Percentiles rank a stretch among this genome's conserved stretches.
phyloP scores from a whole-genome alignment of 2,329 filamentous ascomycete species.

The Fusarium sororula region DNA sequence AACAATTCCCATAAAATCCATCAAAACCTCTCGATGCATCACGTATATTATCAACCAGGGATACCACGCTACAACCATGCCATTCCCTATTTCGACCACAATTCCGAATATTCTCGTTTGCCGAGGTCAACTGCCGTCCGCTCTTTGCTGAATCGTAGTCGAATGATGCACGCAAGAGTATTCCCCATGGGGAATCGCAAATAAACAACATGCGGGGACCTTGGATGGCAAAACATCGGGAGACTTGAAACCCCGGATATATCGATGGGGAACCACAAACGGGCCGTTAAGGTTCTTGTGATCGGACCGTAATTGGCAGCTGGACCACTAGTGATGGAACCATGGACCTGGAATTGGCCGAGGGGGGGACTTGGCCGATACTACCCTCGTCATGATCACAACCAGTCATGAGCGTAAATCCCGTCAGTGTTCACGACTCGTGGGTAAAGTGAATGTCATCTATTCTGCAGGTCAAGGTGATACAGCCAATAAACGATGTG shows the following conservation, averaged over 20 bases:
- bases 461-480: background rate
- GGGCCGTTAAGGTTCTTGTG: slow-evolving; percentile 18
- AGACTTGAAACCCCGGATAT: background rate
- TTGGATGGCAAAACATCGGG: background rate
- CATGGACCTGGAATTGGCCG: background rate
- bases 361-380: background rate
- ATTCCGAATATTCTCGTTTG: slow-evolving; percentile 5
- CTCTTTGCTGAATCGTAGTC: background rate
- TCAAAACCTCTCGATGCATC: background rate
- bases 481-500: background rate
- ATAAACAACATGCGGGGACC: slow-evolving; percentile 2
- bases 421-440: background rate
- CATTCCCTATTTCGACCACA: background rate
- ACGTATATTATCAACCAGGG: background rate
- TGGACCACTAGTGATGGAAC: slow-evolving; percentile 2
- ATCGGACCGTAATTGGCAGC: slow-evolving; percentile 1
- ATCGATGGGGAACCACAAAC: slow-evolving; percentile 15
- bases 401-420: background rate
- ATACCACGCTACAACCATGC: background rate
- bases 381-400: background rate
- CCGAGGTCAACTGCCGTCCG: slow-evolving; percentile 15
- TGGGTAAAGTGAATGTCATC: background rate
- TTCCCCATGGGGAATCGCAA: slow-evolving; percentile 18
- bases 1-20: background rate
- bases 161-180: background rate